These are phyloP conservation scores for Alnus rubra DNA, from an alignment of 306 rosid genomes.

Conservation along the genomic window DNA sequence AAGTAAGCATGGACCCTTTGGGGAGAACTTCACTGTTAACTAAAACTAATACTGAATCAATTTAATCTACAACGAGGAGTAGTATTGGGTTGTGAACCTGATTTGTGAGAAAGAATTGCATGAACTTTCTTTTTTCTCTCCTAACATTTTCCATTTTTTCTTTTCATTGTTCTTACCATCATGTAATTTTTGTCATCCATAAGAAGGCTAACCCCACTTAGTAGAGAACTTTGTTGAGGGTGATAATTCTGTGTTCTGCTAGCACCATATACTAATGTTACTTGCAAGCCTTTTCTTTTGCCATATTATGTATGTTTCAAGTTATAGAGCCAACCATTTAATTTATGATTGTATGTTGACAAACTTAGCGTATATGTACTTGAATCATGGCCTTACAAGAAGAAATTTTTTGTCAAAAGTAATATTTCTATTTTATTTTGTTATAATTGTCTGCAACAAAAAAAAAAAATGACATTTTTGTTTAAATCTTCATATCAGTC, in stretches of 20 bases:
- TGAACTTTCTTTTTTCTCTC: not conserved
- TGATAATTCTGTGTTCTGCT: not conserved
- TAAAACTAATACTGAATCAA: not conserved
- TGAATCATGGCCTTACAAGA: not conserved
- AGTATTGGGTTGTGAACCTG: not conserved
- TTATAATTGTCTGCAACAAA: not conserved
- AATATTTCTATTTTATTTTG: not conserved
- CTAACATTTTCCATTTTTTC: not conserved
- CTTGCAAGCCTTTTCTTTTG: not conserved
- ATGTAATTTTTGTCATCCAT: not conserved
- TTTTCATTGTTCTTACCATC: not conserved
- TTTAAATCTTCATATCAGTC: constrained; percentile 36
- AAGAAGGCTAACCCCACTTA: not conserved
- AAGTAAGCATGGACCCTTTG: not conserved
- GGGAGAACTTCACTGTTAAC: not conserved
- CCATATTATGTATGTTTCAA: not conserved
- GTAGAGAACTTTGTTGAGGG: not conserved
- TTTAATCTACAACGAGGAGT: not conserved
- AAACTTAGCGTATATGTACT: not conserved
- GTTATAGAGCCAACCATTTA: not conserved
- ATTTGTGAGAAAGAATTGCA: not conserved
- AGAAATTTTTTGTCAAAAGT: not conserved
- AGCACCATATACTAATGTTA: not conserved
- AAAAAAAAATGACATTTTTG: not conserved
- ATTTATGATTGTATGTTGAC: not conserved